A percentile compares a stretch with the other conserved stretches of the same genome.
phyloP scores from a whole-genome alignment of 352 stramenopile genomes.

The Globisporangium apiculatum region DNA sequence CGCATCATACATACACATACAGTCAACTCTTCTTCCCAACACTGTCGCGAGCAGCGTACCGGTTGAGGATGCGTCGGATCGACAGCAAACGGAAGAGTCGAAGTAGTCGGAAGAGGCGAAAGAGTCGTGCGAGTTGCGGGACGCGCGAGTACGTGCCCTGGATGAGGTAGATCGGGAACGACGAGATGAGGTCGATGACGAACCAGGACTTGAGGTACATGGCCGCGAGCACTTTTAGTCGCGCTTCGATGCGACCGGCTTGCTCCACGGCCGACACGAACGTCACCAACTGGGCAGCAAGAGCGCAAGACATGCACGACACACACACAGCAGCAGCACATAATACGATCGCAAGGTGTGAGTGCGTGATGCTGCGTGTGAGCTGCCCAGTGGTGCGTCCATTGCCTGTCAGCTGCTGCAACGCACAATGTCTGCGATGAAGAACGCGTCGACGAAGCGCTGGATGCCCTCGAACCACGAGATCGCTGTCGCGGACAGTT shows the following conservation, averaged over 20 bases:
- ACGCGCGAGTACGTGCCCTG: slow-evolving; percentile 52
- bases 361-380: no score
- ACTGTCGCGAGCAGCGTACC: slow-evolving; percentile 1
- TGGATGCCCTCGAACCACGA: slow-evolving; percentile 47
- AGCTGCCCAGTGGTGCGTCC: background rate
- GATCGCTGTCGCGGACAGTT: slow-evolving; percentile 10
- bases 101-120: slow-evolving; percentile 54
- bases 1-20: no score
- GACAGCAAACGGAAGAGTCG: slow-evolving; percentile 62
- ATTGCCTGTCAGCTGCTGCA: no score
- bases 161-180: slow-evolving; percentile 68
- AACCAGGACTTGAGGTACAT: slow-evolving; percentile 75
- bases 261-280: slow-evolving; percentile 68
- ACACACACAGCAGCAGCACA: background rate
- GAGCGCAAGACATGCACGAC: background rate
- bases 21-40: no score
- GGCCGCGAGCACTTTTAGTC: slow-evolving; percentile 29
- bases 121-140: slow-evolving; percentile 49
- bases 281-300: slow-evolving; percentile 37
- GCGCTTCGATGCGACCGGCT: slow-evolving; percentile 46
- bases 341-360: no score
- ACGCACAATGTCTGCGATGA: slow-evolving; percentile 67
- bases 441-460: slow-evolving; percentile 54
- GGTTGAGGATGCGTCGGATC: slow-evolving; percentile 58
- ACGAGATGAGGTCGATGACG: slow-evolving; percentile 60